Evolutionary conservation across 1,284 basidiomycete species (phyloP), one percentile per base, ranked within the genome.

Genomic region (Fistulinella cinereoalba): DNA sequence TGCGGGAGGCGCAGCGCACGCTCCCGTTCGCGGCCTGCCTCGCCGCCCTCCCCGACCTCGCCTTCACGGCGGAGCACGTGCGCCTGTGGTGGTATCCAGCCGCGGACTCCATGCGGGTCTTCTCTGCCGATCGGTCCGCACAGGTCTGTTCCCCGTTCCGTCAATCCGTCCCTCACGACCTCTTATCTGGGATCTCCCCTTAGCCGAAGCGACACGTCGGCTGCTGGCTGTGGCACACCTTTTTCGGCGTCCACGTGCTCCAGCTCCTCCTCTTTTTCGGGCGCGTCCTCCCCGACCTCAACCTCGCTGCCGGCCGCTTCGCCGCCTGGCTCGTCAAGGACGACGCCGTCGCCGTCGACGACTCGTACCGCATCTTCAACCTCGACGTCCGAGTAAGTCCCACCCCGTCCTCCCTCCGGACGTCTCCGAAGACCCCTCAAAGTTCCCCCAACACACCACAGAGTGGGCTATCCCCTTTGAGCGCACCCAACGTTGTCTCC

Each of bases 1-100:
- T 99, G 45, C 80, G 80, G 58, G 94, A 99, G 62, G 72, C 79
- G 1, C 85, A 86, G 54, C 79, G 83, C 55, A 79, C 83, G 18
- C 68, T 85, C 36, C 59, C 71, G 22, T 88, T 92, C 56, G 80
- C 87, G 39, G 70, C 82, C n/a, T 80, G 83, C 53, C 61, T 86
- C 44, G 61, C 69, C 29, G 66, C 74, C 43, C 60, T 88, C 19
- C 79, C 85, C 52, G 52, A 67, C 8, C 71, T 95, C 57, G 82
- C 79, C 29, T 62, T 66, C 41, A 76, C 80, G 39, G 83, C 88
- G 1, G 82, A 98, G 68, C 93, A 97, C 65, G 89, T 92, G 21
- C 77, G 92, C n/a, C 76, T 94, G 24, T 95, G 92, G 89, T 99
- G 95, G 94, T 97, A 88, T 70, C 92, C 95, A 2, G 85, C 89